phyloP scores from a whole-genome alignment of 176 grass and related monocot species.

The Triticum urartu region DNA sequence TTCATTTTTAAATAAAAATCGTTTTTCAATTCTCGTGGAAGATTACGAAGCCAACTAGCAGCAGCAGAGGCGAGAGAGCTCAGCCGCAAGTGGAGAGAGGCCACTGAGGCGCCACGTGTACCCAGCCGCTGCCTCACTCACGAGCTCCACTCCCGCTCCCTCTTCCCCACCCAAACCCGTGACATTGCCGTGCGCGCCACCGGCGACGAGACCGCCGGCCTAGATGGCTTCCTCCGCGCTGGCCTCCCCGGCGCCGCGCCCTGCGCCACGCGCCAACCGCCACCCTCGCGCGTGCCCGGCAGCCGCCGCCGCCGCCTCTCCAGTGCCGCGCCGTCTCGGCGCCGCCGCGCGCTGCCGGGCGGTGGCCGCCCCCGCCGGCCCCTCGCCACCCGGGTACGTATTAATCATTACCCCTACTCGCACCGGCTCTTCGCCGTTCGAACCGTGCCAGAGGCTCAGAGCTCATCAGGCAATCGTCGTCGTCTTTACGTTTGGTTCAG shows the following conservation, averaged over 20 bases:
- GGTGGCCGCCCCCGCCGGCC: conserved; percentile 36
- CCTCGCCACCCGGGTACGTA: conserved; percentile 22
- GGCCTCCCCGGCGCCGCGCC: conserved; percentile 23
- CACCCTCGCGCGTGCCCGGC: not conserved
- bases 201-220: too few relatives aligned
- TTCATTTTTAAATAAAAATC: too few relatives aligned
- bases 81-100: too few relatives aligned
- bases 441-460: not conserved
- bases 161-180: too few relatives aligned
- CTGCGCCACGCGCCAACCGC: not conserved
- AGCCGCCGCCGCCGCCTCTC: not conserved
- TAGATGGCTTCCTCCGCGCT: conserved; percentile 37
- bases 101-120: too few relatives aligned
- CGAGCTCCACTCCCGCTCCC: too few relatives aligned
- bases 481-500: not conserved
- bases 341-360: conserved; percentile 5
- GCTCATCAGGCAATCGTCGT: too few relatives aligned
- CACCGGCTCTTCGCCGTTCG: not conserved
- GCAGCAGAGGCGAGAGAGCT: too few relatives aligned
- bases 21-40: too few relatives aligned
- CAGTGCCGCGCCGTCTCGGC: not conserved
- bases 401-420: not conserved
- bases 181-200: too few relatives aligned
- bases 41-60: too few relatives aligned
- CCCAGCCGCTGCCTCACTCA: too few relatives aligned